Evolutionary conservation across 2,329 filamentous ascomycete genomes (phyloP).

Genomic region (Scedosporium aurantiacum): DNA sequence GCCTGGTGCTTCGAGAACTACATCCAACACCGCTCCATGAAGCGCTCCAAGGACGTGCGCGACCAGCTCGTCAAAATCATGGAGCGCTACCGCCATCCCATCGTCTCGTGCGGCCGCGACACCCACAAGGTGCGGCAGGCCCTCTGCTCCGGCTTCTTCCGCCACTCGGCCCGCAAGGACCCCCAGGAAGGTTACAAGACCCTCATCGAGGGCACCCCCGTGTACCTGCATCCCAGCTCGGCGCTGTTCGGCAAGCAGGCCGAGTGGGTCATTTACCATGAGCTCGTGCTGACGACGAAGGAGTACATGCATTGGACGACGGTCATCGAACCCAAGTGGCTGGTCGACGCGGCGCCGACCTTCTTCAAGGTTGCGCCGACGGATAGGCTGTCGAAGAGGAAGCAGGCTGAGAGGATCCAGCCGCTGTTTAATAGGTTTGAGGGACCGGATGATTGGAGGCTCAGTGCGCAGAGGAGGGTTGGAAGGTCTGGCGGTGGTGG

Average conservation of each 20-base stretch:
- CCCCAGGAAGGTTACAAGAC: conserved; percentile 97
- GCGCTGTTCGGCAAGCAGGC: conserved; percentile 91
- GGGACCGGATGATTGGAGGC: conserved; percentile 87
- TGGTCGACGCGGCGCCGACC: conserved; percentile 93
- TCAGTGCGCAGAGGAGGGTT: conserved; percentile 76
- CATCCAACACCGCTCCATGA: conserved; percentile 83
- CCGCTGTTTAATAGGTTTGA: conserved; percentile 89
- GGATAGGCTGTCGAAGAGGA: conserved; percentile 77
- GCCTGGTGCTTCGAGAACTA: conserved; percentile 98
- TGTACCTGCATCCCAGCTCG: conserved; percentile 86
- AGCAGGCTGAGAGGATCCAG: conserved; percentile 89
- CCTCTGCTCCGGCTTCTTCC: conserved; percentile 88
- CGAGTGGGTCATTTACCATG: conserved; percentile 93
- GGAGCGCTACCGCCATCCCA: conserved; percentile 73
- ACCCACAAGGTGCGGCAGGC: conserved; percentile 82
- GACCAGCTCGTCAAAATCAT: conserved; percentile 91
- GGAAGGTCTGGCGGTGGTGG: conserved; percentile 75
- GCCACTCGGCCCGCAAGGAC: conserved; percentile 88
- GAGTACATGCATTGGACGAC: conserved; percentile 98
- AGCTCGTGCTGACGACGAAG: conserved; percentile 82
- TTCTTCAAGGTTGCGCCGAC: conserved; percentile 96
- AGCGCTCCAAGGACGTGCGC: conserved; percentile 80
- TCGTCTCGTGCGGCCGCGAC: conserved; percentile 77
- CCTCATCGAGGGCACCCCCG: conserved; percentile 84
- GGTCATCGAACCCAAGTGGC: conserved; percentile 83